Conservation (phyloP, 257 asterid species). For the Cynanchum wilfordii region DNA sequence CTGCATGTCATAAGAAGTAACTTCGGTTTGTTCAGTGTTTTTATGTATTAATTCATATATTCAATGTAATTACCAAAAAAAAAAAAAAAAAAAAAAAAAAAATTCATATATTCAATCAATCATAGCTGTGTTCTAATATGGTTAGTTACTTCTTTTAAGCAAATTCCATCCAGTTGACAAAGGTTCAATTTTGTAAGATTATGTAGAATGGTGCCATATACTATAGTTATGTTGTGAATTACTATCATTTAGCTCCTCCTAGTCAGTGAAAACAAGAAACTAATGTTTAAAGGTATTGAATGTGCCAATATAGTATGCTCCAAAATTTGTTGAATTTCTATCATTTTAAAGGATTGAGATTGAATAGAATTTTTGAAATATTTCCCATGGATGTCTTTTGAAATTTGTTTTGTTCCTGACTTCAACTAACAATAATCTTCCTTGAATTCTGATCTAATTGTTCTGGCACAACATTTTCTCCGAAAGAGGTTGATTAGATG, state of each 20-base stretch:
- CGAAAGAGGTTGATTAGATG: constrained; percentile 3
- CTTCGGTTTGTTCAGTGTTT: neutral
- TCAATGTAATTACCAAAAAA: too few species aligned
- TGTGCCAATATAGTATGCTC: neutral
- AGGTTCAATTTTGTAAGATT: neutral
- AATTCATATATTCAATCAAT: neutral
- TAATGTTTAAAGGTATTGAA: neutral
- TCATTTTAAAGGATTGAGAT: neutral
- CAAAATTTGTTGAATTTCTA: neutral
- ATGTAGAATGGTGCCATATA: neutral
- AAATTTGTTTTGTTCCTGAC: neutral
- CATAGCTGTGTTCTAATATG: neutral
- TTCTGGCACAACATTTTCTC: neutral
- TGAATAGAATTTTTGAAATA: neutral
- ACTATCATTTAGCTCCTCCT: neutral
- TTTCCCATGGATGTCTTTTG: neutral
- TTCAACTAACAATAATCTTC: neutral
- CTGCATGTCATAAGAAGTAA: neutral
- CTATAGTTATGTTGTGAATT: neutral
- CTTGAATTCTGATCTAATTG: neutral
- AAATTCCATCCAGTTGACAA: neutral
- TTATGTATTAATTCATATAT: neutral
- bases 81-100: too few species aligned
- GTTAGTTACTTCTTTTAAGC: neutral
- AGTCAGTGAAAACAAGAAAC: neutral